Base-by-base conservation (phyloP, 2,329 filamentous ascomycete genomes). In the Arthrocladium fulminans region DNA sequence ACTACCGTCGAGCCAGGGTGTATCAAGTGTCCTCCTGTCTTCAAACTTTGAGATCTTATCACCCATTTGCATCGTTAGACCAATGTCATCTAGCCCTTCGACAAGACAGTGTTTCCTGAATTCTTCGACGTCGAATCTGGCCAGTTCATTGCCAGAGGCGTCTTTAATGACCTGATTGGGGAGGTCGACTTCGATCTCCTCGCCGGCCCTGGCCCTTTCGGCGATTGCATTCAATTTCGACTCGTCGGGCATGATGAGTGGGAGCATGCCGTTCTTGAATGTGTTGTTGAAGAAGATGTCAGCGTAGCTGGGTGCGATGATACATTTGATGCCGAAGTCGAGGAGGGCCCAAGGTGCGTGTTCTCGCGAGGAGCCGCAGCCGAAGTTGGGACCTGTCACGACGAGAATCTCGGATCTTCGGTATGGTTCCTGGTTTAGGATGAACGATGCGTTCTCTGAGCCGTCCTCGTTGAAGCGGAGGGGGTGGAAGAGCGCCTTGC, bases 261-360 rank as follows among this genome's bases (percentile, higher is more conserved):
- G 89, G 54, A 97, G 74, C 92, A 97, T 97, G 72, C 90, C 90
- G 73, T 98, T 98, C 78, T 98, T 97, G 79, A 96, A 97, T n/a
- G 86, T 92, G 75, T 98, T 98, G 80, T 95, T 96, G 80, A 90
- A 94, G 80, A 96, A 96, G 67, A 98, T 98, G 63, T 94, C 88
- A 50, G 84, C 86, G 58, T 79, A 86, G 1, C 85, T 89, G 1
- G 88, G 87, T 1, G 90, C 92, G 59, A 97, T 94, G 61, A 97
- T 77, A 65, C 84, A 90, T 64, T 84, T 87, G 72, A 98, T 95
- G 58, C 92, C 92, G 60, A 97, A 97, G 70, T 97, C 92, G 49
- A 94, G 81, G 20, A 97, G 78, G 4, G 92, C 90, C 92, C 92
- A 97, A 1, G 92, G 92, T 2, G 92, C 92, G 72, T 97, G 92